Evolutionary conservation across 148 eudicot species (phyloP).

Genomic region (Beta vulgaris): DNA sequence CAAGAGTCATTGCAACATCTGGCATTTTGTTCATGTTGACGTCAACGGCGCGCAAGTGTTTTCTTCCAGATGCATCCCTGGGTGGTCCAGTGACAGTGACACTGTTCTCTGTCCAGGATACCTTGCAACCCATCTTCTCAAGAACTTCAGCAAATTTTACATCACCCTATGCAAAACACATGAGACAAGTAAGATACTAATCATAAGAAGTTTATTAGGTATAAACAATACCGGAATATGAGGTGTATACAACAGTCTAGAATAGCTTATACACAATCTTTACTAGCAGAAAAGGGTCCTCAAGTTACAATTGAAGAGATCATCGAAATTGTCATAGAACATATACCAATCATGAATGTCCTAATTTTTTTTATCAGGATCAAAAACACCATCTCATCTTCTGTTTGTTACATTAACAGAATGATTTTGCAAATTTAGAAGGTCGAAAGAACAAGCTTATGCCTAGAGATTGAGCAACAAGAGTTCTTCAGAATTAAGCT

Average conservation of each 20-base stretch:
- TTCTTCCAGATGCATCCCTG: constrained; percentile 60
- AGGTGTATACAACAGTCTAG: not conserved
- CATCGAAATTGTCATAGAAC: not conserved
- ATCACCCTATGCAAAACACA: constrained; percentile 60
- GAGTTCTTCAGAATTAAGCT: not conserved
- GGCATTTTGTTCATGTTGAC: constrained; percentile 99
- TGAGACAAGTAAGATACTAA: not conserved
- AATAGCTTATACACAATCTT: not conserved
- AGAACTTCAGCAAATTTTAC: constrained; percentile 97
- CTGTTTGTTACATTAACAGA: not conserved
- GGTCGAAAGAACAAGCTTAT: not conserved
- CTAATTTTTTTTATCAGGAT: too few species aligned
- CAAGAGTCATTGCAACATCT: constrained; percentile 99
- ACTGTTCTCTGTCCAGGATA: constrained; percentile 90
- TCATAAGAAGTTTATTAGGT: not conserved
- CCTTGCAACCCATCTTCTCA: constrained; percentile 94
- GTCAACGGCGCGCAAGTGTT: constrained; percentile 75
- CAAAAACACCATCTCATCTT: not conserved
- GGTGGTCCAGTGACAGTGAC: constrained; percentile 94
- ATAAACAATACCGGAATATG: not conserved
- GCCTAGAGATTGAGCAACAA: not conserved
- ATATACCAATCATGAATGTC: too few species aligned
- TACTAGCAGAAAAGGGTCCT: not conserved
- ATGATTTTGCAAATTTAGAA: not conserved
- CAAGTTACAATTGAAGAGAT: not conserved